Evolutionary conservation across 192 early-diverging fungal genomes (phyloP).

Genomic region (Linnemannia exigua): DNA sequence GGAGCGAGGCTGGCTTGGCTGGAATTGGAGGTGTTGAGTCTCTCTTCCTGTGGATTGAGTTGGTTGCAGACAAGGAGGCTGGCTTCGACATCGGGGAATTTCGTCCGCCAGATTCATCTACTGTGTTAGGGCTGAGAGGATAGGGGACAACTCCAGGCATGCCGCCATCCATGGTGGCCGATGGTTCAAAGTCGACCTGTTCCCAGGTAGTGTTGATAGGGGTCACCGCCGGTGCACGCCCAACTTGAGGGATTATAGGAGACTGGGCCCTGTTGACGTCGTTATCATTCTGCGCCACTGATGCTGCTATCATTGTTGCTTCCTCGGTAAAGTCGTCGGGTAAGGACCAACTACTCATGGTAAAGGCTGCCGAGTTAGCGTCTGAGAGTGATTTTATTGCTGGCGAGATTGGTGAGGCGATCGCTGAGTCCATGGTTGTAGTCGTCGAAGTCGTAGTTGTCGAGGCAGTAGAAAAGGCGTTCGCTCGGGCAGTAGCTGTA

Average conservation of each 20-base stretch:
- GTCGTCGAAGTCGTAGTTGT: neutral
- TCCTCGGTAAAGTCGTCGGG: constrained; percentile 30
- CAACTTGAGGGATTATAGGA: neutral
- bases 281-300: neutral
- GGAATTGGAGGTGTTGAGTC: constrained; percentile 28
- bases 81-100: constrained; percentile 1
- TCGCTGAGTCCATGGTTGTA: neutral
- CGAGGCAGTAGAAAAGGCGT: constrained; percentile 16
- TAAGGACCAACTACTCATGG: constrained; percentile 54
- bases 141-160: neutral
- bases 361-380: constrained; percentile 18
- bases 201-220: neutral
- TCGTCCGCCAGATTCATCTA: neutral
- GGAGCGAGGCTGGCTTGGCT: constrained; percentile 38
- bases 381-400: neutral
- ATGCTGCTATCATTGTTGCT: neutral
- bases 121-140: constrained; percentile 7
- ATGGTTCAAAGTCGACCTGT: neutral
- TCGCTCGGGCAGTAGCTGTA: neutral
- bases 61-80: neutral
- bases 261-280: neutral
- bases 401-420: neutral
- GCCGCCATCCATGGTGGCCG: neutral
- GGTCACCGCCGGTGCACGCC: constrained; percentile 13
- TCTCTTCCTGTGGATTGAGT: constrained; percentile 4